phyloP scores from a whole-genome alignment of 345 rosid species.

The Acer saccharum region DNA sequence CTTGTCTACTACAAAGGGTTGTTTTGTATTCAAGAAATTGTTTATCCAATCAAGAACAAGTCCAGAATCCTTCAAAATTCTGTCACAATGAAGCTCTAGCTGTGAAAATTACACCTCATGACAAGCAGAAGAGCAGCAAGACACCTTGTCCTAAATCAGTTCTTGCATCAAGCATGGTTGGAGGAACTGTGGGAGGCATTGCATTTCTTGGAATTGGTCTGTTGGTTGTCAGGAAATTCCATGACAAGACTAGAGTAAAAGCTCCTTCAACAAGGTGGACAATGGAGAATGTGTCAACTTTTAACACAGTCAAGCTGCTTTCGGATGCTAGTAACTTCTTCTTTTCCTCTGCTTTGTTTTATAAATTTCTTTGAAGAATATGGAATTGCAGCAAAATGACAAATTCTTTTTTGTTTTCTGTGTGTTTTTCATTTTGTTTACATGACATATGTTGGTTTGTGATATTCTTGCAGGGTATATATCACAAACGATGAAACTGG shows the following conservation, averaged over 20 bases:
- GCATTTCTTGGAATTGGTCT: conserved; percentile 32
- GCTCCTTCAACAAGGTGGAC: conserved; percentile 31
- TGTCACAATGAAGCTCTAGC: conserved; percentile 67
- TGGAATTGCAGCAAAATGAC: neutral
- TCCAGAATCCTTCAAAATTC: conserved; percentile 45
- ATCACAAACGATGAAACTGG: conserved; percentile 71
- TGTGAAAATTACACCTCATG: conserved; percentile 44
- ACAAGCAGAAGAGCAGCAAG: conserved; percentile 21
- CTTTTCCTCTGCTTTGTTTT: neutral
- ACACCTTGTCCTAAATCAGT: conserved; percentile 24
- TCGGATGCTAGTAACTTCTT: conserved; percentile 64
- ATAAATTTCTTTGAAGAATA: neutral
- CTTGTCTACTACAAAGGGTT: conserved; percentile 37
- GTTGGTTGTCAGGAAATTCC: conserved; percentile 30
- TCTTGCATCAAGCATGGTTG: conserved; percentile 45
- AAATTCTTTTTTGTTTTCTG: too few species aligned
- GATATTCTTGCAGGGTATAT: conserved; percentile 44
- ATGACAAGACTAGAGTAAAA: conserved; percentile 9
- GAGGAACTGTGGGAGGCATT: conserved; percentile 44
- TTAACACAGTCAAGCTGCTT: conserved; percentile 51
- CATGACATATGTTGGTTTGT: neutral
- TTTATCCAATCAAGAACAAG: conserved; percentile 39
- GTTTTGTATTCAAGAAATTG: conserved; percentile 49
- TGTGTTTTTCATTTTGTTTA: neutral
- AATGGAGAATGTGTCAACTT: conserved; percentile 32